phyloP scores from a whole-genome alignment of 345 rosid genomes.

The Conringia planisiliqua region DNA sequence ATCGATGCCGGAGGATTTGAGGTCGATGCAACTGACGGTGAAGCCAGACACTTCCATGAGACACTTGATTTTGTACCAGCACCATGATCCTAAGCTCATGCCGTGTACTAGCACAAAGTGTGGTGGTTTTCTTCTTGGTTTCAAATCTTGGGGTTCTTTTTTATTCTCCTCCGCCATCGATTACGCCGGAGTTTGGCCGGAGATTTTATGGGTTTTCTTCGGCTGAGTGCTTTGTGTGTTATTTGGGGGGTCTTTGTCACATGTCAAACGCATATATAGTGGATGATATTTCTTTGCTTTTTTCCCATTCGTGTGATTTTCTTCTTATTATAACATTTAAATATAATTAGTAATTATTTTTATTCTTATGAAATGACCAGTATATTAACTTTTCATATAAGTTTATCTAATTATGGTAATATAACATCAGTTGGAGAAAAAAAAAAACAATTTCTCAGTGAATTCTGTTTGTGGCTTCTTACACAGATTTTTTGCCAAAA shows the following conservation, averaged over 20 bases:
- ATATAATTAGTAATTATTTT: neutral
- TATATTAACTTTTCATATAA: neutral
- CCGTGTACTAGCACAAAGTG: conserved; percentile 92
- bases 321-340: neutral
- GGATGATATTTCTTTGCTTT: conserved; percentile 1
- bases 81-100: conserved; percentile 77
- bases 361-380: neutral
- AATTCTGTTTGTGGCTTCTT: neutral
- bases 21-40: conserved; percentile 77
- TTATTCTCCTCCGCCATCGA: conserved; percentile 44
- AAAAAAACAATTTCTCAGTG: neutral
- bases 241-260: neutral
- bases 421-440: neutral
- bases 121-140: conserved; percentile 9
- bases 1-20: conserved; percentile 64
- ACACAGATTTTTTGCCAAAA: neutral
- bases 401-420: neutral
- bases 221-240: neutral
- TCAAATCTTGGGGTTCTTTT: neutral
- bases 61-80: conserved; percentile 84
- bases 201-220: neutral
- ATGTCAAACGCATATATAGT: conserved; percentile 26
- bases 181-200: neutral
- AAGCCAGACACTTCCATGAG: conserved; percentile 79
- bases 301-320: neutral